phyloP scores from a whole-genome alignment of 2,329 filamentous ascomycete genomes.

The Ophiosphaerella narmari region DNA sequence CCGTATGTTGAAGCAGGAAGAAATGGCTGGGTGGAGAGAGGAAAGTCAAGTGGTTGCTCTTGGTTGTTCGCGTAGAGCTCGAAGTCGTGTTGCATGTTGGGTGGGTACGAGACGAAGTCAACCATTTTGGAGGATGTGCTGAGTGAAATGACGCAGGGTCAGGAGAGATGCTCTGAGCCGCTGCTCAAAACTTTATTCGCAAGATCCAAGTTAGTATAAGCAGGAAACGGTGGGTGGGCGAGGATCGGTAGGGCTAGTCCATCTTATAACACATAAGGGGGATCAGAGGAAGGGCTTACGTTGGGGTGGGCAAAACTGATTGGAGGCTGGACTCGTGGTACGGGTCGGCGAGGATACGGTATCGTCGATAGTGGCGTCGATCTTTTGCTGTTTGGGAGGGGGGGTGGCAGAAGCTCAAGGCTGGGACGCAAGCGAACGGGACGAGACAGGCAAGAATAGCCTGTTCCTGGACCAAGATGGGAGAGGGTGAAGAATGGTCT shows the following conservation, averaged over 20 bases:
- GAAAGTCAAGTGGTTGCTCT: slow-evolving; percentile 39
- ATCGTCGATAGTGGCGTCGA: slow-evolving; percentile 27
- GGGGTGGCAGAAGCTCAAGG: slow-evolving; percentile 32
- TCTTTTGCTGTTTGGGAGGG: slow-evolving; percentile 28
- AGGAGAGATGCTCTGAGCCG: slow-evolving; percentile 17
- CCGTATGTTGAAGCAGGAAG: slow-evolving; percentile 31
- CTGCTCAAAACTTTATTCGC: slow-evolving; percentile 21
- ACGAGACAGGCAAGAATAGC: slow-evolving; percentile 22
- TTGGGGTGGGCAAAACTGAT: slow-evolving; percentile 30
- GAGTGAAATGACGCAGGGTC: slow-evolving; percentile 6
- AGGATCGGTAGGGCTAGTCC: slow-evolving; percentile 22
- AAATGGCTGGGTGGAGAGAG: slow-evolving; percentile 36
- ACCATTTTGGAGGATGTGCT: slow-evolving; percentile 37
- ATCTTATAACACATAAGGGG: slow-evolving; percentile 23
- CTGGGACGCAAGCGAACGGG: slow-evolving; percentile 34
- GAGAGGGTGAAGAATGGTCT: slow-evolving; percentile 18
- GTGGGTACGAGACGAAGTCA: slow-evolving; percentile 39
- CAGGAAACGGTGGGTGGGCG: slow-evolving; percentile 18
- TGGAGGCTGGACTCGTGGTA: slow-evolving; percentile 29
- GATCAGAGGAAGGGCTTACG: slow-evolving; percentile 41
- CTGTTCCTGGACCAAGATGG: slow-evolving; percentile 10
- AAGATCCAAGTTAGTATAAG: slow-evolving; percentile 36
- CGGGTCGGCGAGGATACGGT: slow-evolving; percentile 34
- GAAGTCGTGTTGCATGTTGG: slow-evolving; percentile 44
- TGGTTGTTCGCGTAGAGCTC: slow-evolving; percentile 44